phyloP scores from a whole-genome alignment of 163 green algal genomes.

The Chlamydomonas reinhardtii region DNA sequence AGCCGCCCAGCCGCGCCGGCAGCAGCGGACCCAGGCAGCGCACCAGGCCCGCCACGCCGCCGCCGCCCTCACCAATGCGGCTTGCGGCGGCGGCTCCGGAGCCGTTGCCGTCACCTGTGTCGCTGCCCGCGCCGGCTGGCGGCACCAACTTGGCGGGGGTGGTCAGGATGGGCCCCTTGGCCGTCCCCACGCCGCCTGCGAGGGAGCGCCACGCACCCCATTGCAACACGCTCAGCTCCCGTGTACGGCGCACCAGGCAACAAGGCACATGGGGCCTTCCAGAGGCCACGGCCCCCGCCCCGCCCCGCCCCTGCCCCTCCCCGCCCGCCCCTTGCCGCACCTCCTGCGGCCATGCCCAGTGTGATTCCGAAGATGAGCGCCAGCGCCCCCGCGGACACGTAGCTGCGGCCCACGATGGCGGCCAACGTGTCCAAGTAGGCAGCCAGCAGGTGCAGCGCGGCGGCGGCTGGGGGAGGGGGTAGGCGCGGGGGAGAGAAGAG shows the following conservation, averaged over 20 bases:
- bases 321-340: neutral
- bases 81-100: too few relatives aligned
- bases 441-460: conserved; percentile 20
- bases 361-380: conserved; percentile 24
- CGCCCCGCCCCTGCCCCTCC: too few relatives aligned
- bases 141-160: too few relatives aligned
- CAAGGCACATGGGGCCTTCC: too few relatives aligned
- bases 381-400: conserved; percentile 68
- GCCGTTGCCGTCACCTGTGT: too few relatives aligned
- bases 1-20: conserved; percentile 25
- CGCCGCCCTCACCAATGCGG: conserved; percentile 7
- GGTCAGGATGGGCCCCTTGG: too few relatives aligned
- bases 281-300: too few relatives aligned
- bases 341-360: conserved; percentile 28
- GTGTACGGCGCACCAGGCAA: too few relatives aligned
- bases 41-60: neutral
- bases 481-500: neutral
- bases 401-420: conserved; percentile 67
- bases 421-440: conserved; percentile 48
- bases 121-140: too few relatives aligned
- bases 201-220: too few relatives aligned
- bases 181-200: too few relatives aligned
- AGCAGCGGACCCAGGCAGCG: conserved; percentile 13
- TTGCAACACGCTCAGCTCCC: too few relatives aligned
- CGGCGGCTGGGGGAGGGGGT: neutral